Conservation (phyloP, 1,284 basidiomycete genomes). For the Pisolithus thermaeus region DNA sequence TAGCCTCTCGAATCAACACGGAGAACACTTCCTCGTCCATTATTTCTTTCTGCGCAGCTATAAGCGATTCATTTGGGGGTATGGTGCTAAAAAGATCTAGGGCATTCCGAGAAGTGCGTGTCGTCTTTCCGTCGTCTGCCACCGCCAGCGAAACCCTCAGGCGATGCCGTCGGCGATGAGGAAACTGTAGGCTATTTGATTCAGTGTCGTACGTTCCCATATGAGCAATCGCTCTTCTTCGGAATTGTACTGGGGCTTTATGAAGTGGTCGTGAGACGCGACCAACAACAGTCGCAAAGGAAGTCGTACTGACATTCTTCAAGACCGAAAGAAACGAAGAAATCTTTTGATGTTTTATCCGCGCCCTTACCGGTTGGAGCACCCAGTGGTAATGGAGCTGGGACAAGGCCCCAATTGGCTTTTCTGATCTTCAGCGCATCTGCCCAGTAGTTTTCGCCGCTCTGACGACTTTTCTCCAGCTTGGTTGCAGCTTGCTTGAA, state of each 20-base stretch:
- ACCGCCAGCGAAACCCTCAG: slow-evolving; percentile 51
- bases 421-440: slow-evolving; percentile 69
- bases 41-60: slow-evolving; percentile 59
- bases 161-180: slow-evolving; percentile 52
- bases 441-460: slow-evolving; percentile 70
- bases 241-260: slow-evolving; percentile 57
- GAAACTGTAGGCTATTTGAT: slow-evolving; percentile 49
- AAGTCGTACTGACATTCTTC: slow-evolving; percentile 61
- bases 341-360: slow-evolving; percentile 73
- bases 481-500: slow-evolving; percentile 64
- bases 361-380: slow-evolving; percentile 64
- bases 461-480: slow-evolving; percentile 56
- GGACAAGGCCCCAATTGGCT: slow-evolving; percentile 71
- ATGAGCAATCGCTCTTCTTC: slow-evolving; percentile 61
- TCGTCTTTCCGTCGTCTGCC: slow-evolving; percentile 29
- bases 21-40: slow-evolving; percentile 77
- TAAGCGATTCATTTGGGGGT: slow-evolving; percentile 47
- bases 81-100: slow-evolving; percentile 27
- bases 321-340: slow-evolving; percentile 68
- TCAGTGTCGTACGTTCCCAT: slow-evolving; percentile 47
- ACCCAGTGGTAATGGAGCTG: slow-evolving; percentile 67
- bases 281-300: slow-evolving; percentile 1
- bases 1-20: slow-evolving; percentile 64
- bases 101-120: slow-evolving; percentile 34
- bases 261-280: slow-evolving; percentile 3